A percentile compares a stretch with the other conserved stretches of the same genome.
phyloP scores from a whole-genome alignment of 257 asterid species.

The Nicotiana paniculata region DNA sequence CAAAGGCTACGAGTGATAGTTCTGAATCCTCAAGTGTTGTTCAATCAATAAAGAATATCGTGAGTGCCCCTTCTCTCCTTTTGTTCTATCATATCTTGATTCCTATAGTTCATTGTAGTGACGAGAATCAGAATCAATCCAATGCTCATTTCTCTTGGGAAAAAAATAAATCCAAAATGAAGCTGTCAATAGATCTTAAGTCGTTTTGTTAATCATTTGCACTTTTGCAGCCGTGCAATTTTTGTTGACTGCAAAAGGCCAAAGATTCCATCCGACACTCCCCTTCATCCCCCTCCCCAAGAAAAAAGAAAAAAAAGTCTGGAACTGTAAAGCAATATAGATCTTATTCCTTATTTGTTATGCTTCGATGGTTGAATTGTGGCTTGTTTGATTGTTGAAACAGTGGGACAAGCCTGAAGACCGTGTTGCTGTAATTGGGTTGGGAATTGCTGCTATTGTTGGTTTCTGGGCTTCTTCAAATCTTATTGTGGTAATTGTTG shows the following conservation, averaged over 20 bases:
- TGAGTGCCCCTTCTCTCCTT: slow-evolving; percentile 34
- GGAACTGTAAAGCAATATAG: background rate
- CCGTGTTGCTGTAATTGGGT: slow-evolving; percentile 70
- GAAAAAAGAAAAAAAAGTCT: background rate
- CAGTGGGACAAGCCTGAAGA: slow-evolving; percentile 96
- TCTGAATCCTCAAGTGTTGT: slow-evolving; percentile 40
- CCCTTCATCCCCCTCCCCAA: background rate
- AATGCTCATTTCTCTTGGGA: background rate
- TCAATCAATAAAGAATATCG: slow-evolving; percentile 57
- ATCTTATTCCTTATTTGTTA: background rate
- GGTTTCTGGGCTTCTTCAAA: slow-evolving; percentile 76
- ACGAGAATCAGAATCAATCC: background rate
- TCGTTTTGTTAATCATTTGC: background rate
- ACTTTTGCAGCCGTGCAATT: background rate
- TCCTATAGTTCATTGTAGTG: background rate
- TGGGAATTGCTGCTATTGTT: slow-evolving; percentile 80
- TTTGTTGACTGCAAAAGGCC: background rate
- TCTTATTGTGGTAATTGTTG: slow-evolving; percentile 49
- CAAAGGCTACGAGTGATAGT: slow-evolving; percentile 63
- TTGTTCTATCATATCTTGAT: background rate
- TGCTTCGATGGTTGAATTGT: background rate
- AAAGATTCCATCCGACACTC: background rate
- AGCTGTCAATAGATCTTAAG: background rate
- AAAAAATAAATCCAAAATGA: background rate
- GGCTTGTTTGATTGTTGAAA: slow-evolving; percentile 9